Conservation (phyloP, 1,139 yeast genomes). For the Candida sanyaensis region DNA sequence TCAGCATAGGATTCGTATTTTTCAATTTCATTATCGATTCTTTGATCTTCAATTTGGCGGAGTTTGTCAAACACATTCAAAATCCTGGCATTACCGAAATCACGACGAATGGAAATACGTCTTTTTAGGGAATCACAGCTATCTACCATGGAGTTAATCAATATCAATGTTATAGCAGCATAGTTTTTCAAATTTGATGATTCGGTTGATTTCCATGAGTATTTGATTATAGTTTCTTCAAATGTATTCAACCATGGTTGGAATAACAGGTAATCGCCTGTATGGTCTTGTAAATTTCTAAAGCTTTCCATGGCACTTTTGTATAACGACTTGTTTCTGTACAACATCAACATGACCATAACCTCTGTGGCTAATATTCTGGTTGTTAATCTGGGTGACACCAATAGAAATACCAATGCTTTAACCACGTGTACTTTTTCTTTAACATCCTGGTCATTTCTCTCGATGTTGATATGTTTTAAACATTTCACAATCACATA, state of each 20-base stretch:
- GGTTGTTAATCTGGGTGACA: conserved; percentile 44
- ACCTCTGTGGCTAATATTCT: conserved; percentile 46
- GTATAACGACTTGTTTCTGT: conserved; percentile 24
- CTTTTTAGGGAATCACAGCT: conserved; percentile 32
- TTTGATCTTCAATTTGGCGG: conserved; percentile 34
- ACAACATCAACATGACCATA: conserved; percentile 37
- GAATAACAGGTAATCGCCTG: conserved; percentile 38
- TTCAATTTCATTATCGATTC: conserved; percentile 48
- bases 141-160: conserved; percentile 43
- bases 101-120: conserved; percentile 38
- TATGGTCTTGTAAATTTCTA: conserved; percentile 34
- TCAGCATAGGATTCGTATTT: conserved; percentile 43
- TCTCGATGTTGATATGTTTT: conserved; percentile 23
- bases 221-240: conserved; percentile 36
- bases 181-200: conserved; percentile 37
- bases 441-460: conserved; percentile 16
- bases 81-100: conserved; percentile 44
- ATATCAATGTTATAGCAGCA: conserved; percentile 44
- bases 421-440: conserved; percentile 36
- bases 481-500: conserved; percentile 40
- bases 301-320: conserved; percentile 35
- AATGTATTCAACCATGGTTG: conserved; percentile 46
- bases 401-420: conserved; percentile 38
- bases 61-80: conserved; percentile 40
- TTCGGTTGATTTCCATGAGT: conserved; percentile 12